phyloP scores from a whole-genome alignment of 306 rosid genomes.

The Fagus crenata region DNA sequence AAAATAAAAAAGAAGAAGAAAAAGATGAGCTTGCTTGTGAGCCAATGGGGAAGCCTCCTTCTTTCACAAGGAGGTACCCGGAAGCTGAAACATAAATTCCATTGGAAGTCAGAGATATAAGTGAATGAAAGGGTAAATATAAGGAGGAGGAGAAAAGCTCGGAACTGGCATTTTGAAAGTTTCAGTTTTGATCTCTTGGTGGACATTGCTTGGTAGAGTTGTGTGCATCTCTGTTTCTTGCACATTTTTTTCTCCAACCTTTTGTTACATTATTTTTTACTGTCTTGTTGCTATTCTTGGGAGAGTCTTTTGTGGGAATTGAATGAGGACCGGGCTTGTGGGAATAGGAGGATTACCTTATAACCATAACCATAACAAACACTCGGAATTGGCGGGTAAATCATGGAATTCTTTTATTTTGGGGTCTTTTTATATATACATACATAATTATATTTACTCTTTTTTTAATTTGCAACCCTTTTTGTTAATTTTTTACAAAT shows the following conservation, averaged over 20 bases:
- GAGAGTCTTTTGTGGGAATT: not conserved
- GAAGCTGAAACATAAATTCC: conserved; percentile 12
- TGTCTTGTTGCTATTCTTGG: conserved; percentile 10
- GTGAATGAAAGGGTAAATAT: not conserved
- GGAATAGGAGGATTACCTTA: no score
- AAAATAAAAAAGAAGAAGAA: not conserved
- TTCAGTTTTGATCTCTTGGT: conserved; percentile 14
- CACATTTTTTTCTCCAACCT: not conserved
- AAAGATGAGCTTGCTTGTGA: not conserved
- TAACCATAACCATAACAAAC: not conserved
- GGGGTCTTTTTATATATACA: not conserved
- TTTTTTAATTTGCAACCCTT: no score
- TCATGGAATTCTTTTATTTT: not conserved
- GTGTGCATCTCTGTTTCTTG: not conserved
- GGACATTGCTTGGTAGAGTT: not conserved
- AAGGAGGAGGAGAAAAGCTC: conserved; percentile 21
- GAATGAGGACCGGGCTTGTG: conserved; percentile 5
- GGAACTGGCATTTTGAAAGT: conserved; percentile 2
- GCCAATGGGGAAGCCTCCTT: conserved; percentile 24
- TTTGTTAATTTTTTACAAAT: no score
- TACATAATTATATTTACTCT: not conserved
- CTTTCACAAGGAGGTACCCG: conserved; percentile 27
- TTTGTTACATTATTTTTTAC: not conserved
- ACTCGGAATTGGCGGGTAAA: conserved; percentile 1
- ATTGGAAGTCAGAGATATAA: not conserved